Conservation (phyloP, 140 eudicot species). For the Ambrosia hybrid region DNA sequence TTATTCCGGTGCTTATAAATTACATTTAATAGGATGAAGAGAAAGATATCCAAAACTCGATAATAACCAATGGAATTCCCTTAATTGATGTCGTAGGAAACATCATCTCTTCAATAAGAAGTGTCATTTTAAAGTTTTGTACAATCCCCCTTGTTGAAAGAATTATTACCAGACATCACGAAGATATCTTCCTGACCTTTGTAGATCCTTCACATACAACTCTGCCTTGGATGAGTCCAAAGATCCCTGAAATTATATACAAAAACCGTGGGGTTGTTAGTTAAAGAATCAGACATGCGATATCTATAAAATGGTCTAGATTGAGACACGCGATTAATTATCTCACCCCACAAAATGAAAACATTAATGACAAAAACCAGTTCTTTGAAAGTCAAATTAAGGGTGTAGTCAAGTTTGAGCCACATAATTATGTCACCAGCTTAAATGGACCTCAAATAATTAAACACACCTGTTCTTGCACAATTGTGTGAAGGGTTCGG, state of each 20-base stretch:
- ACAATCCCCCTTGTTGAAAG: too few species aligned
- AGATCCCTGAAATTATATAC: slow-evolving; percentile 49
- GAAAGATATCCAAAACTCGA: too few species aligned
- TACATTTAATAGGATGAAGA: too few species aligned
- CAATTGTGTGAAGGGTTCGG: slow-evolving; percentile 22
- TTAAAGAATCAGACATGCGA: not conserved
- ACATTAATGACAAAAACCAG: not conserved
- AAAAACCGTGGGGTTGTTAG: not conserved
- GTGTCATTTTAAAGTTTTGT: too few species aligned
- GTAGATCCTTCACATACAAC: slow-evolving; percentile 66
- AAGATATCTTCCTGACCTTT: slow-evolving; percentile 33
- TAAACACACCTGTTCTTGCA: too few species aligned
- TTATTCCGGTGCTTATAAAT: too few species aligned
- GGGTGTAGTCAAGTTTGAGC: slow-evolving; percentile 25
- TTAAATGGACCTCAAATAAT: not conserved
- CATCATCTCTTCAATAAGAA: too few species aligned
- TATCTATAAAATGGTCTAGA: not conserved
- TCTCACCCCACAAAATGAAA: not conserved
- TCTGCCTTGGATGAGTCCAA: slow-evolving; percentile 58
- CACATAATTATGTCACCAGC: slow-evolving; percentile 6
- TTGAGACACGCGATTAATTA: slow-evolving; percentile 8
- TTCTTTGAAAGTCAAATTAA: slow-evolving; percentile 9
- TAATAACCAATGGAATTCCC: too few species aligned
- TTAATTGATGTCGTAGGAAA: too few species aligned
- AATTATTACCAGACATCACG: slow-evolving; percentile 37